Evolutionary conservation across 2,329 filamentous ascomycete species (phyloP).

Genomic region (Calcarisporium arbuscula): DNA sequence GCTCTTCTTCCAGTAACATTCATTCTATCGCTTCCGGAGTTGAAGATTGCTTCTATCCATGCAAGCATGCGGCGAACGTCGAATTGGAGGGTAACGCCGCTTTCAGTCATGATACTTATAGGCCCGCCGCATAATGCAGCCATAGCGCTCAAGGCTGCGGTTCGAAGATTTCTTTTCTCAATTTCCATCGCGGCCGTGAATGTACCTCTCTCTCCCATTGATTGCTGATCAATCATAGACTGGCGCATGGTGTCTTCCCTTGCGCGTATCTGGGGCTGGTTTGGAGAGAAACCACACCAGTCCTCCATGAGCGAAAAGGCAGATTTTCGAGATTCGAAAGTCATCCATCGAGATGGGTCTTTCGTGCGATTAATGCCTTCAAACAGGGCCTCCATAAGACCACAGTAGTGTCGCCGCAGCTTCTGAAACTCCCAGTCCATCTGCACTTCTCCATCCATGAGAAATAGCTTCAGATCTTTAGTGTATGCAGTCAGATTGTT

Average conservation of each 20-base stretch:
- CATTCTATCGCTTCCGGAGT: conserved; percentile 82
- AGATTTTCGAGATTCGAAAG: conserved; percentile 92
- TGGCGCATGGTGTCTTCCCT: conserved; percentile 84
- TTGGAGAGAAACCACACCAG: conserved; percentile 96
- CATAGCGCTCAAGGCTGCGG: conserved; percentile 91
- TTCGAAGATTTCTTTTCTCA: conserved; percentile 87
- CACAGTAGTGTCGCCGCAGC: conserved; percentile 87
- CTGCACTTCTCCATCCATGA: conserved; percentile 92
- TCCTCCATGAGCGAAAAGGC: conserved; percentile 97
- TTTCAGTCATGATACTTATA: conserved; percentile 82
- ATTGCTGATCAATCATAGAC: conserved; percentile 74
- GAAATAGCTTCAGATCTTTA: conserved; percentile 85
- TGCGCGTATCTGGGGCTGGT: conserved; percentile 73
- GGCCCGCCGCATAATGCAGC: conserved; percentile 82
- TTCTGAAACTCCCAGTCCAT: conserved; percentile 93
- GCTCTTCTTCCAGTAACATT: conserved; percentile 85
- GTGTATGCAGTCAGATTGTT: conserved; percentile 84
- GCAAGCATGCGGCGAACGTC: conserved; percentile 87
- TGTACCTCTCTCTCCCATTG: conserved; percentile 66
- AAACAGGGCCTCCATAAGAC: conserved; percentile 86
- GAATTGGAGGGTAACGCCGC: conserved; percentile 80
- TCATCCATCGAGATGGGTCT: conserved; percentile 90
- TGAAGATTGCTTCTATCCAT: conserved; percentile 95
- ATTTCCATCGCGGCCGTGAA: conserved; percentile 91
- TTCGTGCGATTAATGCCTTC: conserved; percentile 81